Percentiles rank a stretch among this genome's conserved stretches.
Conservation (phyloP, 148 eudicot genomes). For the Camellia japonica region DNA sequence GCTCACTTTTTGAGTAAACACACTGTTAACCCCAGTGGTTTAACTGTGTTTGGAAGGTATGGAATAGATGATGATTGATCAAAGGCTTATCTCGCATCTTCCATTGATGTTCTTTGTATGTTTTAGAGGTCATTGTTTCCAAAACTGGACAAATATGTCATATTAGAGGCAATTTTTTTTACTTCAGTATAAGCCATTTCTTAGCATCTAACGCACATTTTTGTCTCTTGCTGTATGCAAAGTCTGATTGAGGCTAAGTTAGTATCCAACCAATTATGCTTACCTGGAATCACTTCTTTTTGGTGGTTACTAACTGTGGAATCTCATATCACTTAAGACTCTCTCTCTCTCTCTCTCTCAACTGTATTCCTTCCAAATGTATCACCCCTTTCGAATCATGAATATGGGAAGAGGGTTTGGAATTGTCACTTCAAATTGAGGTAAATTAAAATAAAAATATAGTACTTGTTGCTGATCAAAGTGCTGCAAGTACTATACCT, state of each 20-base stretch:
- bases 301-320: no score
- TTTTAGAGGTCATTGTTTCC: not conserved
- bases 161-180: slow-evolving; percentile 16
- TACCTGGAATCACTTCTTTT: no score
- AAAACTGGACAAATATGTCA: not conserved
- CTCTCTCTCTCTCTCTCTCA: no score
- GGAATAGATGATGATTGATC: not conserved
- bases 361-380: no score
- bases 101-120: not conserved
- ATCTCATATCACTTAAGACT: no score
- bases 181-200: not conserved
- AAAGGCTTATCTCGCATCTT: not conserved
- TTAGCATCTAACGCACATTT: slow-evolving; percentile 14
- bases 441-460: no score
- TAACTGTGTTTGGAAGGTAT: not conserved
- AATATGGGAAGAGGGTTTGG: no score
- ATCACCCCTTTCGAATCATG: no score
- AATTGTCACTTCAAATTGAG: no score
- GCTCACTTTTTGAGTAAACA: slow-evolving; percentile 26
- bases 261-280: not conserved
- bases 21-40: slow-evolving; percentile 26
- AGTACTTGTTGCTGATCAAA: no score
- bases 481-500: no score
- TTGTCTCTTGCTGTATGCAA: not conserved
- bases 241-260: no score